Conservation (phyloP, 495 filamentous ascomycete species). For the Geoglossum glabrum region DNA sequence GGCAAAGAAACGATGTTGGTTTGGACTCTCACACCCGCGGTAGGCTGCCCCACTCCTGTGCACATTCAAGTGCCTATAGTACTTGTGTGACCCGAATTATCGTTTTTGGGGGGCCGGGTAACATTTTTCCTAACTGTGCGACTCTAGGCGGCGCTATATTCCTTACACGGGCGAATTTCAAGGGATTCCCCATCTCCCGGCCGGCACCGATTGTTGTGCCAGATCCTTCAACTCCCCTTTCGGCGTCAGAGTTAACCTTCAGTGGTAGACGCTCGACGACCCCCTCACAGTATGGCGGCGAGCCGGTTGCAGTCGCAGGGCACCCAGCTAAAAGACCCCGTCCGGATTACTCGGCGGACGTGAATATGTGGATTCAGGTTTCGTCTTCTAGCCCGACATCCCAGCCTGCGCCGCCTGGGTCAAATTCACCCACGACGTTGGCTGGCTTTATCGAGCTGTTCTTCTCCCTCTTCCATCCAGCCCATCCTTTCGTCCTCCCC, state of each 20-base stretch:
- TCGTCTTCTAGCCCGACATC: neutral
- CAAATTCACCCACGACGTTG: neutral
- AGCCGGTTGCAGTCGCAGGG: neutral
- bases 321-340: neutral
- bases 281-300: neutral
- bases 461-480: constrained; percentile 36
- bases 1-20: neutral
- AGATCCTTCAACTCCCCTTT: neutral
- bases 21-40: neutral
- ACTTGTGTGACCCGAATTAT: neutral
- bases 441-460: neutral
- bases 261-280: constrained; percentile 6
- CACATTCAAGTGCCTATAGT: neutral
- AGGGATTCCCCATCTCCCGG: neutral
- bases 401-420: neutral
- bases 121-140: neutral
- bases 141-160: neutral
- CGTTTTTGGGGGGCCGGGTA: neutral
- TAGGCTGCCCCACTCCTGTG: neutral
- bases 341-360: neutral
- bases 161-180: neutral
- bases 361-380: neutral
- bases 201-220: neutral
- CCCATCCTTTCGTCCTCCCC: constrained; percentile 45
- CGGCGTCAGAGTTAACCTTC: neutral